Base-by-base conservation (phyloP, 192 early-diverging fungal species). In the Diversispora eburnea region DNA sequence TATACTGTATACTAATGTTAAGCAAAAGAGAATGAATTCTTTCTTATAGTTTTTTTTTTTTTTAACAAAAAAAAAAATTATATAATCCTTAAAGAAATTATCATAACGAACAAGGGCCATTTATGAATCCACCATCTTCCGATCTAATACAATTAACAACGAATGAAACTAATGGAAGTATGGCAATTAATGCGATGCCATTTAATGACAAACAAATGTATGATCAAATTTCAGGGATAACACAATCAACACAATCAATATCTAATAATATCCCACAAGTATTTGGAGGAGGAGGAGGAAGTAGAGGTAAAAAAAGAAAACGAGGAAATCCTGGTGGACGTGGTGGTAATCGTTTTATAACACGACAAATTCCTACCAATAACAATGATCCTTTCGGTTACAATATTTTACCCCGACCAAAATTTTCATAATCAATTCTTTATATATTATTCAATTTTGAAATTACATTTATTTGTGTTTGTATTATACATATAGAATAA, bases 321-420 rank as follows among this genome's bases (percentile, higher is more conserved):
- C 10, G 10, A 41, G 60, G 60, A 33, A 33, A 15, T 13, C 8
- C 4, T 13, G 43, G n/a, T 20, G 0, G 22, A 20, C n/a, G 22
- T 6, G 20, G 57, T 58, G 57, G 20, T 22, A 62, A 17, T 13
- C 39, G 61, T 43, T 13, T 4, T 15, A 42, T 12, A n/a, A 10
- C 4, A 17, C 51, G 51, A 54, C 51, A 13, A 54, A 12, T 15
- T 1, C 33, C 61, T 10, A 42, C 10, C 17, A 41, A 12, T 15
- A 15, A 9, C 13, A 39, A 63, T 63, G 41, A 22, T 42, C 15
- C 33, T 43, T 63, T 63, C 43, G 61, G 20, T 3, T 63, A 63
- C n/a, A 63, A 63, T 43, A 46, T 63, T 43, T 63, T 63, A 63
- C 33, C 39, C 39, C 9, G 61, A 43, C 61, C 61, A 58, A 58